Base-by-base conservation (phyloP, 176 grass and related monocot species). In the Musa itinerans region DNA sequence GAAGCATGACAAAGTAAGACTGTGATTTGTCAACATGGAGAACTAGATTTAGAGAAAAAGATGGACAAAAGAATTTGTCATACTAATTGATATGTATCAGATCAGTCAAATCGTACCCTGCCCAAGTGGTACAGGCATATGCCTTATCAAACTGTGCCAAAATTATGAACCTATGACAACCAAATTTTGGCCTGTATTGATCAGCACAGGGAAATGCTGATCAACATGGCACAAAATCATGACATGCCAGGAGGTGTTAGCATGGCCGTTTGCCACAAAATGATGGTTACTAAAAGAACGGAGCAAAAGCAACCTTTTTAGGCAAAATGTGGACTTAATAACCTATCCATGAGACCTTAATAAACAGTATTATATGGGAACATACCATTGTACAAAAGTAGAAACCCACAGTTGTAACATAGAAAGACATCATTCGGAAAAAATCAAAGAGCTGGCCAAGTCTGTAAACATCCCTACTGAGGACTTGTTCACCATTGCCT, bases 361-460 rank as follows among this genome's bases (percentile, higher is more conserved):
- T 12, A 72, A 43, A 81, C 76, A 4, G 48, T 48, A 43, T 8
- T 51, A 65, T 10, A 52, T 16, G 24, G 16, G 11, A 8, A 52
- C 20, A 76, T 90, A 96, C 93, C 93, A 96, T 96, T 72, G 93
- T 96, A 79, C 93, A 96, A 55, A 90, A 74, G 75, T 96, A 96
- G 81, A 96, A 96, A 2, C 93, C 93, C 82, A 96, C 76, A 74
- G 93, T 92, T 69, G 89, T 83, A 83, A 96, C 87, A 75, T 90
- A 96, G 83, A 96, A 96, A 73, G 93, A 92, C 76, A 92, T 77
- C 93, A 96, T 96, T 76, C 93, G 82, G 79, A 96, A 92, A 69
- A 96, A 96, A 48, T 96, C 93, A 86, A 96, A 96, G 56, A 90
- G 87, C 79, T 96, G 93, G 19, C 93, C 93, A 49, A 96, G 93